Percentiles rank a stretch among this genome's conserved stretches.
Evolutionary conservation across 1,139 yeast genomes (phyloP).

Genomic region (Geotrichum australiense): DNA sequence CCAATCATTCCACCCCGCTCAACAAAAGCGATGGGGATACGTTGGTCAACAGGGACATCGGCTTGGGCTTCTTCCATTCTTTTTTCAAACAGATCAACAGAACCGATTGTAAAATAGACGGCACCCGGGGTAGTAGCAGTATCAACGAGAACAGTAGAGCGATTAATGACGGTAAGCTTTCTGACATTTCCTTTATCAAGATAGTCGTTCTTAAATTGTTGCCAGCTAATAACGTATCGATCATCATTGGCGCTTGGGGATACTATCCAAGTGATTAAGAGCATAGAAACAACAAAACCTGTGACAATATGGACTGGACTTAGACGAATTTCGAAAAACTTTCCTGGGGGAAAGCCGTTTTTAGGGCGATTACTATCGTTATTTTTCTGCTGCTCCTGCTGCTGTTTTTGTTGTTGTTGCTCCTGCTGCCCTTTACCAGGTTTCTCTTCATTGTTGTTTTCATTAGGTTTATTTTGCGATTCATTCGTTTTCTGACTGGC

Average conservation of each 20-base stretch:
- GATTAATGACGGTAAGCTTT: conserved; percentile 65
- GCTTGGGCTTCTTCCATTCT: conserved; percentile 71
- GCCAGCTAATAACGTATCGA: conserved; percentile 78
- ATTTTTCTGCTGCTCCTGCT: conserved; percentile 16
- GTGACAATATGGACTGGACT: conserved; percentile 29
- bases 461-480: neutral
- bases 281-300: conserved; percentile 26
- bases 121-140: conserved; percentile 16
- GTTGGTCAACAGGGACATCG: conserved; percentile 52
- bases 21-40: conserved; percentile 78
- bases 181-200: conserved; percentile 80
- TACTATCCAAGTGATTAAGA: conserved; percentile 31
- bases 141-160: conserved; percentile 17
- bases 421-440: conserved; percentile 3
- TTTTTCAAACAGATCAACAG: conserved; percentile 85
- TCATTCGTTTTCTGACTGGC: neutral
- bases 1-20: conserved; percentile 60
- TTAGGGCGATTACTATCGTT: no score
- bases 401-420: conserved; percentile 3
- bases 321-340: conserved; percentile 23
- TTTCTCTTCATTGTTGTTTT: conserved; percentile 4
- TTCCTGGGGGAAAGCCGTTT: conserved; percentile 24
- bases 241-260: conserved; percentile 33
- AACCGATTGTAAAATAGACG: conserved; percentile 76
- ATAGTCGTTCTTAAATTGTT: conserved; percentile 78